Evolutionary conservation across 257 asterid genomes (phyloP).

Genomic region (Orobanche coerulescens): DNA sequence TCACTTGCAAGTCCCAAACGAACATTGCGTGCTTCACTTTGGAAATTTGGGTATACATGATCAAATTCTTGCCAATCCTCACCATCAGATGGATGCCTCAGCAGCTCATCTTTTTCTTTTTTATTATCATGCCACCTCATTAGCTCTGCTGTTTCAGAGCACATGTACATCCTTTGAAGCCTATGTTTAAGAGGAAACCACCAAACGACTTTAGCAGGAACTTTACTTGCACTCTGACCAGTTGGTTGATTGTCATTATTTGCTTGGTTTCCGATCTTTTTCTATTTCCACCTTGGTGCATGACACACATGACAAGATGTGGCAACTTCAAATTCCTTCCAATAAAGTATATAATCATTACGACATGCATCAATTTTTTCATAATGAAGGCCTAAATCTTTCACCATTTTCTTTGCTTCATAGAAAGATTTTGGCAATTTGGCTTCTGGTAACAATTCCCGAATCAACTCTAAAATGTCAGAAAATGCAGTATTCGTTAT

Average conservation of each 20-base stretch:
- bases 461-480: neutral
- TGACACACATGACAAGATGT: neutral
- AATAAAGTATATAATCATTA: neutral
- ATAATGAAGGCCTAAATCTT: too few species aligned
- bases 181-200: neutral
- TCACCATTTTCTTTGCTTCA: too few species aligned
- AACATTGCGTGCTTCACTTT: conserved; percentile 10
- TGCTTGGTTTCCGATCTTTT: neutral
- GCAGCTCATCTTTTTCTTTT: neutral
- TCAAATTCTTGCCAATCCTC: conserved; percentile 4
- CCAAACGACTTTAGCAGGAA: conserved; percentile 8
- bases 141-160: neutral
- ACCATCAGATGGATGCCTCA: neutral
- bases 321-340: neutral
- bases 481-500: neutral
- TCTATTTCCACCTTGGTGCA: neutral
- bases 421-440: too few species aligned
- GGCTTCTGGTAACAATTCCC: neutral
- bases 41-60: neutral
- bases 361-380: too few species aligned
- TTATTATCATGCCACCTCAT: neutral
- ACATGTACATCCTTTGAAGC: conserved; percentile 3
- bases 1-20: neutral
- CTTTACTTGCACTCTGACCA: neutral
- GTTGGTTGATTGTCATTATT: too few species aligned